Evolutionary conservation across 1,139 yeast species (phyloP).

Genomic region (Lodderomyces beijingensis): DNA sequence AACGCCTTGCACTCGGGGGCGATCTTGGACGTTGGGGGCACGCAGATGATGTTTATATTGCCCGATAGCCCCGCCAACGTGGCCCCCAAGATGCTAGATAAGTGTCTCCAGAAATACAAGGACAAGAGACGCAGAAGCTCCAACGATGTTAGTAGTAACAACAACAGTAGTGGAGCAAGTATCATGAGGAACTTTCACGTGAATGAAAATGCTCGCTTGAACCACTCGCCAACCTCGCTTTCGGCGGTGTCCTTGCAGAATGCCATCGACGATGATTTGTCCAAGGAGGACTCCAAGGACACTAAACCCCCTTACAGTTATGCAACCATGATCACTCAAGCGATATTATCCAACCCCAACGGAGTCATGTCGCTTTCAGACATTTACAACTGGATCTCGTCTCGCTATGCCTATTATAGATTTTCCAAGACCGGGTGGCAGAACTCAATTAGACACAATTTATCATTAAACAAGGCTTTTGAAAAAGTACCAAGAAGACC

Average conservation of each 20-base stretch:
- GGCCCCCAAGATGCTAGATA: constrained; percentile 45
- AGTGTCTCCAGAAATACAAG: constrained; percentile 32
- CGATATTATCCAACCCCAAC: constrained; percentile 81
- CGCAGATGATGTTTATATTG: constrained; percentile 96
- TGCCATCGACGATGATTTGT: constrained; percentile 62
- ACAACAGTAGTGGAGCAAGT: constrained; percentile 30
- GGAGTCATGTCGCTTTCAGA: constrained; percentile 88
- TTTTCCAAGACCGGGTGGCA: constrained; percentile 89
- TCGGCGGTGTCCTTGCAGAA: constrained; percentile 43
- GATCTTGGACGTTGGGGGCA: constrained; percentile 89
- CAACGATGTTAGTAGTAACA: constrained; percentile 4
- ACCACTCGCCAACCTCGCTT: constrained; percentile 38
- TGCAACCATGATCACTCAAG: constrained; percentile 98
- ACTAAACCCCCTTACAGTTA: constrained; percentile 95
- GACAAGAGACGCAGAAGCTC: constrained; percentile 11
- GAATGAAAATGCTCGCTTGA: constrained; percentile 41
- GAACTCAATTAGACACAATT: constrained; percentile 56
- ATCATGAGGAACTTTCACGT: constrained; percentile 36
- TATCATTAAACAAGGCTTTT: constrained; percentile 57
- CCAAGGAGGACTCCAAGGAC: constrained; percentile 87
- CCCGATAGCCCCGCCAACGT: constrained; percentile 85
- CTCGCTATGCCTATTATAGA: constrained; percentile 86
- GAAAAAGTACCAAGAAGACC: constrained; percentile 95
- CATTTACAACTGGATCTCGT: constrained; percentile 85
- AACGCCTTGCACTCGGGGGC: constrained; percentile 77